Percentiles rank a stretch among this genome's conserved stretches.
These are phyloP conservation scores for Agarophyton chilense DNA, from an alignment of 23 red algal species.

Conservation along the genomic window DNA sequence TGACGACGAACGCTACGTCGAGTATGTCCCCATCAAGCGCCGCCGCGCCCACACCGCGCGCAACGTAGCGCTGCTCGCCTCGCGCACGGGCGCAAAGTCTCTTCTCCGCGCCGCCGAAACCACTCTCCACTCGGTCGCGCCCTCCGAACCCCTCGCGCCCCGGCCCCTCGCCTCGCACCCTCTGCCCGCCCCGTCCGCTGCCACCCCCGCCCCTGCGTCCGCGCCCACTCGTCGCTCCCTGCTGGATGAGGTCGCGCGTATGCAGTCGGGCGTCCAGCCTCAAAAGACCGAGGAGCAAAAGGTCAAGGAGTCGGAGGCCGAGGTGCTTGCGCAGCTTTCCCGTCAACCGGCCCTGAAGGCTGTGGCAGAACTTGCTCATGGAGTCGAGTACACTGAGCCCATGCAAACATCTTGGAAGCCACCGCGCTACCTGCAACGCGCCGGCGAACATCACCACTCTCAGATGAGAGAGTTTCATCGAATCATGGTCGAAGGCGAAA, in stretches of 20 bases:
- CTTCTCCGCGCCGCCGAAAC: conserved; percentile 19
- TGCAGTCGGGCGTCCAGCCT: background rate
- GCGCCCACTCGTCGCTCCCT: conserved; percentile 5
- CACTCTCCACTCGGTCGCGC: background rate
- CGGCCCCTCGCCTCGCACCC: background rate
- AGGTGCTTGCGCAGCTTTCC: conserved; percentile 73
- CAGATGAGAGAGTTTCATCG: conserved; percentile 55
- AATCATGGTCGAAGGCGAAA: conserved; percentile 76
- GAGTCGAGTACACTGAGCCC: conserved; percentile 82
- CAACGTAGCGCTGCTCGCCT: conserved; percentile 5
- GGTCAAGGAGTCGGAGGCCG: conserved; percentile 59
- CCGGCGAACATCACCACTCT: conserved; percentile 42
- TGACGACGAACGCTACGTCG: conserved; percentile 40
- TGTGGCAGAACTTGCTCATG: conserved; percentile 77
- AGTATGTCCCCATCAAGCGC: conserved; percentile 66
- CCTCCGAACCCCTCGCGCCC: background rate
- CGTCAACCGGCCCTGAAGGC: conserved; percentile 70
- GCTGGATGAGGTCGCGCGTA: conserved; percentile 43
- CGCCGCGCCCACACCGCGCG: conserved; percentile 24
- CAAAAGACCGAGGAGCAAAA: conserved; percentile 37
- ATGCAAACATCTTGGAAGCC: conserved; percentile 72
- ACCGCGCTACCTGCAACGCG: conserved; percentile 59
- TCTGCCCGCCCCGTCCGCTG: background rate
- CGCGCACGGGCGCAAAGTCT: background rate
- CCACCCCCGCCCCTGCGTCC: background rate